phyloP scores from a whole-genome alignment of 2,329 filamentous ascomycete species.

The Metarhizium humberi region DNA sequence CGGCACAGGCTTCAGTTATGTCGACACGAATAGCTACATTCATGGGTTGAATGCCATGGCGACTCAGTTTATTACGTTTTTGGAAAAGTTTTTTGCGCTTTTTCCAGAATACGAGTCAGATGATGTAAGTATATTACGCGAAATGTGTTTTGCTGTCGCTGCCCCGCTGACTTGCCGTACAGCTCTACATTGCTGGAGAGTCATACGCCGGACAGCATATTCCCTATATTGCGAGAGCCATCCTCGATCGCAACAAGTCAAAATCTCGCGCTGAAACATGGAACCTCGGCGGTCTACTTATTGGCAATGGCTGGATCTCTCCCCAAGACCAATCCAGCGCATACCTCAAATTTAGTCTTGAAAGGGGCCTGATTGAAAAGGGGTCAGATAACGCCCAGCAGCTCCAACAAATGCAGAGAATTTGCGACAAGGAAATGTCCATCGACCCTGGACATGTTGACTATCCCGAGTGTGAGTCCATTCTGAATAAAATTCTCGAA shows the following conservation, averaged over 20 bases:
- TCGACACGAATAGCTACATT: slow-evolving; percentile 79
- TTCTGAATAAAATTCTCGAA: slow-evolving; percentile 64
- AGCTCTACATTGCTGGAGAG: slow-evolving; percentile 93
- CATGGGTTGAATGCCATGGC: slow-evolving; percentile 85
- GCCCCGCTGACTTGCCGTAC: not conserved
- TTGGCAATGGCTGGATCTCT: slow-evolving; percentile 97
- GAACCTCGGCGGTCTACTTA: slow-evolving; percentile 77
- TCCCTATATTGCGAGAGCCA: slow-evolving; percentile 88
- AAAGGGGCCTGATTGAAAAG: slow-evolving; percentile 61
- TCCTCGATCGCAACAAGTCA: slow-evolving; percentile 77
- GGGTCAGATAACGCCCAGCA: slow-evolving; percentile 53
- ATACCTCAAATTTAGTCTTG: slow-evolving; percentile 74
- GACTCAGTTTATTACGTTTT: slow-evolving; percentile 73
- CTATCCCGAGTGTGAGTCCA: slow-evolving; percentile 60
- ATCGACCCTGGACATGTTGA: slow-evolving; percentile 46
- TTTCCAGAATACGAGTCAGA: slow-evolving; percentile 90
- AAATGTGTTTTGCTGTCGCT: not conserved
- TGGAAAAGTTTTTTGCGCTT: slow-evolving; percentile 83
- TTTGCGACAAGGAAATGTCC: slow-evolving; percentile 57
- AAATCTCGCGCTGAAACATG: slow-evolving; percentile 35
- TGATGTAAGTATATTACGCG: slow-evolving; percentile 59
- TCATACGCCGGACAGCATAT: slow-evolving; percentile 97
- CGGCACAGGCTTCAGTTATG: slow-evolving; percentile 93
- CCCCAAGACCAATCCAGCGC: slow-evolving; percentile 82
- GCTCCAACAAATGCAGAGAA: slow-evolving; percentile 59